These are phyloP conservation scores for Suillus brevipes DNA, from an alignment of 768 basidiomycete species.

Conservation along the genomic window DNA sequence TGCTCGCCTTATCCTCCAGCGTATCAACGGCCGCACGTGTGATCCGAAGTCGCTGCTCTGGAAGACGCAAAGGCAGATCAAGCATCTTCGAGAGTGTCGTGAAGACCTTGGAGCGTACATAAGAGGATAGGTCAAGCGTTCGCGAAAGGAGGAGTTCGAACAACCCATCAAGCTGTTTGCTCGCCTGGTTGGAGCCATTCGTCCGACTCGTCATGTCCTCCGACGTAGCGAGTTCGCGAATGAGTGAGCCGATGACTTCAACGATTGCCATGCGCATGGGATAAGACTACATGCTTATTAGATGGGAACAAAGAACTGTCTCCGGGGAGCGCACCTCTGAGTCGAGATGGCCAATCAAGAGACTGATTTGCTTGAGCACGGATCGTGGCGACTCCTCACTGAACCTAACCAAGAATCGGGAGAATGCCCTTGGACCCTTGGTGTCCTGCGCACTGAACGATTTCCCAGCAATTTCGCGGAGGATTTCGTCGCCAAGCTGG, in stretches of 20 bases:
- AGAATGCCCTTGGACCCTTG: constrained; percentile 85
- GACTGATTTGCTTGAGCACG: constrained; percentile 86
- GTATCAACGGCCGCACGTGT: constrained; percentile 76
- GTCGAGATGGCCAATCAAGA: constrained; percentile 84
- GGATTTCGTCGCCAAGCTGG: constrained; percentile 87
- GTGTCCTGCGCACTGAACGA: constrained; percentile 78
- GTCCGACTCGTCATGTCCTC: constrained; percentile 49
- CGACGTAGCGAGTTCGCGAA: constrained; percentile 71
- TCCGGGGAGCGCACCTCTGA: constrained; percentile 68
- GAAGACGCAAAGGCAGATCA: constrained; percentile 77
- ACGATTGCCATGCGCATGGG: constrained; percentile 95
- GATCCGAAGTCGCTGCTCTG: constrained; percentile 77
- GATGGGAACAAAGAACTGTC: not conserved
- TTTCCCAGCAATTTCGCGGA: constrained; percentile 83
- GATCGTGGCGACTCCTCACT: constrained; percentile 78
- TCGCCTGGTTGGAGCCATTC: constrained; percentile 26
- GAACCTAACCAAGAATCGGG: constrained; percentile 77
- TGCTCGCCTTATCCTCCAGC: constrained; percentile 87
- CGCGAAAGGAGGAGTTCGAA: constrained; percentile 86
- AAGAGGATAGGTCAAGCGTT: constrained; percentile 84
- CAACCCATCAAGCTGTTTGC: constrained; percentile 77
- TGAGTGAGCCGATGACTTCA: constrained; percentile 84
- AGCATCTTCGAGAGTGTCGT: constrained; percentile 73
- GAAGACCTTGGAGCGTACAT: constrained; percentile 89
- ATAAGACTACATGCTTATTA: constrained; percentile 64